These are phyloP conservation scores for Rhynchosporium agropyri DNA, from an alignment of 2,329 filamentous ascomycete genomes.

Conservation along the genomic window DNA sequence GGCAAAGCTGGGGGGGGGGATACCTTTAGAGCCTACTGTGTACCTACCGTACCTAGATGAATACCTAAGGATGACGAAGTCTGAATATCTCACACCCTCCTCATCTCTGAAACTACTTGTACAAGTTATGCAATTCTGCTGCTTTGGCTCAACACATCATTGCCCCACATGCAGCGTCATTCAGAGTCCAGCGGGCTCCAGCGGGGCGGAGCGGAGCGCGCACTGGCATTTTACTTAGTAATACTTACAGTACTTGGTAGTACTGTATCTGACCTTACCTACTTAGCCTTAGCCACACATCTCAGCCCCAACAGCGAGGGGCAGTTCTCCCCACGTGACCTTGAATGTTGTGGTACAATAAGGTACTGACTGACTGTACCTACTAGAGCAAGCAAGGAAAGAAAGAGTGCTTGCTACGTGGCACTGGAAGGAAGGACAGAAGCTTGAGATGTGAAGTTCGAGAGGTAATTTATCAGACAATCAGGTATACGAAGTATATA, in stretches of 20 bases:
- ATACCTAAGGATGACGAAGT: too few species aligned
- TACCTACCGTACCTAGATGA: too few species aligned
- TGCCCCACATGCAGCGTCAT: conserved; percentile 2
- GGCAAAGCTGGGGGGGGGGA: too few species aligned
- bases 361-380: background rate
- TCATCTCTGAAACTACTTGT: background rate
- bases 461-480: background rate
- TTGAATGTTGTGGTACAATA: background rate
- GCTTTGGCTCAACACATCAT: background rate
- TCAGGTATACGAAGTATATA: background rate
- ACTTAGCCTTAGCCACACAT: background rate
- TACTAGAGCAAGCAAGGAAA: background rate
- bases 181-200: background rate
- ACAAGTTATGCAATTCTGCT: background rate
- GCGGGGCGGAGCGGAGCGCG: too few species aligned
- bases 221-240: too few species aligned
- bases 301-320: too few species aligned
- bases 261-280: too few species aligned
- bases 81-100: too few species aligned
- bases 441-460: background rate
- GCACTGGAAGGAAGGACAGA: background rate
- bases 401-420: background rate
- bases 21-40: too few species aligned
- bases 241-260: too few species aligned
- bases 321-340: background rate